Evolutionary conservation across 768 basidiomycete genomes (phyloP).

Genomic region (Podaxis mareebaensis): DNA sequence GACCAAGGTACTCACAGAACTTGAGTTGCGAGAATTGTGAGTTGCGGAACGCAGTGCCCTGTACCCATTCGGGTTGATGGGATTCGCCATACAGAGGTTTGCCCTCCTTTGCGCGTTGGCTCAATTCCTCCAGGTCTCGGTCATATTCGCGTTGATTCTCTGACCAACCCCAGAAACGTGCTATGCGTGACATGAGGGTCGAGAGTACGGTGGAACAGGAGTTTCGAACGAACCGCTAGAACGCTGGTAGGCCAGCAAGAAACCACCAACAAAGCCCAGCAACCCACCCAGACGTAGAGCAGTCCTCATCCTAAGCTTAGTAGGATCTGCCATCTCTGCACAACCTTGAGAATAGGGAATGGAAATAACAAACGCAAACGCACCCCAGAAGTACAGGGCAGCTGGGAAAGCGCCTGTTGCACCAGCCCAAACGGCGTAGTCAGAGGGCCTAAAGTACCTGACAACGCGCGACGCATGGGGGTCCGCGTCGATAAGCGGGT

Average conservation of each 20-base stretch:
- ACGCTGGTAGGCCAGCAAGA: slow-evolving; percentile 90
- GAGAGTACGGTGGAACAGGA: slow-evolving; percentile 3
- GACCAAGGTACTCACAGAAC: slow-evolving; percentile 60
- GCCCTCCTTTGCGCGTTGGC: slow-evolving; percentile 71
- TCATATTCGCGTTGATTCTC: slow-evolving; percentile 86
- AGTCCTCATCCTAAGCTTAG: slow-evolving; percentile 37
- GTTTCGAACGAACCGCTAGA: slow-evolving; percentile 68
- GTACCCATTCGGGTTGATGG: slow-evolving; percentile 81
- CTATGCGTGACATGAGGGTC: slow-evolving; percentile 36
- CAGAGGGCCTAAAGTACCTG: slow-evolving; percentile 83
- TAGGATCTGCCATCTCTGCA: slow-evolving; percentile 52
- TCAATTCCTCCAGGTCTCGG: slow-evolving; percentile 76
- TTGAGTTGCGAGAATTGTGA: slow-evolving; percentile 93
- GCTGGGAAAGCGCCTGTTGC: slow-evolving; percentile 81
- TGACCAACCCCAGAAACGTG: slow-evolving; percentile 94
- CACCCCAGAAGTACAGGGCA: slow-evolving; percentile 83
- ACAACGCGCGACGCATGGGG: slow-evolving; percentile 88
- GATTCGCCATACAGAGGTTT: slow-evolving; percentile 87
- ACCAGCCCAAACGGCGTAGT: slow-evolving; percentile 84
- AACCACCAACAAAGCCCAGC: slow-evolving; percentile 88
- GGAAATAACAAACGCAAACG: slow-evolving; percentile 27
- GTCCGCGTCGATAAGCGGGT: slow-evolving; percentile 92
- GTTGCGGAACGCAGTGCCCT: slow-evolving; percentile 84
- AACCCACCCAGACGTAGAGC: slow-evolving; percentile 58
- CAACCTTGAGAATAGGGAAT: slow-evolving; percentile 12